These are phyloP conservation scores for Exophiala oligosperma DNA, from an alignment of 2,329 filamentous ascomycete species.

Conservation along the genomic window DNA sequence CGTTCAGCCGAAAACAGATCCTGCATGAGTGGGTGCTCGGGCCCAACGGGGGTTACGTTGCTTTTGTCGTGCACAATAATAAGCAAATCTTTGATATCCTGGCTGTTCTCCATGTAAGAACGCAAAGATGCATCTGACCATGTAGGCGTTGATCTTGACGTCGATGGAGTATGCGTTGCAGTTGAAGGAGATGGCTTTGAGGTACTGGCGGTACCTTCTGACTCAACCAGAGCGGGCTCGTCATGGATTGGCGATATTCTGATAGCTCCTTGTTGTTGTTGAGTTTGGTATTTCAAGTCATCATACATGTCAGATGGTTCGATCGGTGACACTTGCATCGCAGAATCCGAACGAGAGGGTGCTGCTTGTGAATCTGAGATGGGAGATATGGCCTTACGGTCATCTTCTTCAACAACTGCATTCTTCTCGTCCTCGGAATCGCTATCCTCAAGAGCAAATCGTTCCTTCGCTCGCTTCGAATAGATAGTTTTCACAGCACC, in stretches of 20 bases:
- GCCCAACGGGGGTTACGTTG: slow-evolving; percentile 72
- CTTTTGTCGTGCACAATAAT: slow-evolving; percentile 91
- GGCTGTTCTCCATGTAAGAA: slow-evolving; percentile 86
- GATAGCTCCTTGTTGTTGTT: slow-evolving; percentile 50
- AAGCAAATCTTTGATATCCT: slow-evolving; percentile 85
- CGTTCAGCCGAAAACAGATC: slow-evolving; percentile 85
- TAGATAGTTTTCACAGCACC: slow-evolving; percentile 23
- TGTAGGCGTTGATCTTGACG: slow-evolving; percentile 57
- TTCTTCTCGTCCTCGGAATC: slow-evolving; percentile 27
- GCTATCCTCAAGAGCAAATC: slow-evolving; percentile 28
- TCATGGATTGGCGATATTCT: slow-evolving; percentile 25
- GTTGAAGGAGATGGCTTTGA: slow-evolving; percentile 37
- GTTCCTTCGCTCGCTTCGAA: slow-evolving; percentile 26
- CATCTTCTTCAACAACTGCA: slow-evolving; percentile 7
- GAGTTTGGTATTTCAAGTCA: slow-evolving; percentile 70
- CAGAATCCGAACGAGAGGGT: slow-evolving; percentile 66
- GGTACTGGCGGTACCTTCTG: slow-evolving; percentile 31
- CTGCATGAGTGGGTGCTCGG: slow-evolving; percentile 82
- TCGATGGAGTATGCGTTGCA: slow-evolving; percentile 57
- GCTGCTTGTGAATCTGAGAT: slow-evolving; percentile 24
- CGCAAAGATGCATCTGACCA: slow-evolving; percentile 89
- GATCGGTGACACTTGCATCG: slow-evolving; percentile 63
- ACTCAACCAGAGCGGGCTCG: slow-evolving; percentile 37
- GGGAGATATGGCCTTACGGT: slow-evolving; percentile 20
- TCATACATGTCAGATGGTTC: slow-evolving; percentile 61